A percentile compares a stretch with the other conserved stretches of the same genome.
These are phyloP conservation scores for Hypomontagnella submonticulosa DNA, from an alignment of 495 filamentous ascomycete genomes.

Conservation along the genomic window DNA sequence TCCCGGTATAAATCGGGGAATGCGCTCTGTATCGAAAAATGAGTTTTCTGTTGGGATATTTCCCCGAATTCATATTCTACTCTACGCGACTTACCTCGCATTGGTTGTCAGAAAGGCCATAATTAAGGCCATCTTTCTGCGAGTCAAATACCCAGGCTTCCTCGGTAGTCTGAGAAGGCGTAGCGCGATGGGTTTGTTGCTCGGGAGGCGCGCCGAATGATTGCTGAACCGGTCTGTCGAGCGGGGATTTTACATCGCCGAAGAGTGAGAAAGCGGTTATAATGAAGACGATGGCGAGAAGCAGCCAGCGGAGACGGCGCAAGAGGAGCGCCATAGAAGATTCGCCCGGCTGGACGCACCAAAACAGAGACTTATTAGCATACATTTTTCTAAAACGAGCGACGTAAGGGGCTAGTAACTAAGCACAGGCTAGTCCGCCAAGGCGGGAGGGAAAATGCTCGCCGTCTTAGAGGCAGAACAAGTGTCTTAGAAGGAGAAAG, in stretches of 20 bases:
- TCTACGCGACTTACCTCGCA: constrained; percentile 22
- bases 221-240: constrained; percentile 14
- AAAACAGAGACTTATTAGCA: constrained; percentile 31
- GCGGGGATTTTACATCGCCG: constrained; percentile 14
- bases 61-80: background rate
- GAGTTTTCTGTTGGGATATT: background rate
- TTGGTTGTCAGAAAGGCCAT: constrained; percentile 35
- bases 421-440: constrained; percentile 4
- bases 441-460: constrained; percentile 16
- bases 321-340: constrained; percentile 35
- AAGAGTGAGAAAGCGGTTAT: constrained; percentile 19
- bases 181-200: background rate
- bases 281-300: constrained; percentile 32
- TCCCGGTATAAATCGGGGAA: constrained; percentile 37
- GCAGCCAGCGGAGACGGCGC: constrained; percentile 34
- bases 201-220: constrained; percentile 5
- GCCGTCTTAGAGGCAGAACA: constrained; percentile 18
- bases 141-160: constrained; percentile 30
- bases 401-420: background rate
- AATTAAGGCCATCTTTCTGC: constrained; percentile 32
- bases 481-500: constrained; percentile 12
- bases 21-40: constrained; percentile 26
- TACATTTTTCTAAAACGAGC: constrained; percentile 20
- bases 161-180: background rate
- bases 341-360: constrained; percentile 23